Evolutionary conservation across 495 filamentous ascomycete genomes (phyloP).

Genomic region (Sporormia fimetaria): DNA sequence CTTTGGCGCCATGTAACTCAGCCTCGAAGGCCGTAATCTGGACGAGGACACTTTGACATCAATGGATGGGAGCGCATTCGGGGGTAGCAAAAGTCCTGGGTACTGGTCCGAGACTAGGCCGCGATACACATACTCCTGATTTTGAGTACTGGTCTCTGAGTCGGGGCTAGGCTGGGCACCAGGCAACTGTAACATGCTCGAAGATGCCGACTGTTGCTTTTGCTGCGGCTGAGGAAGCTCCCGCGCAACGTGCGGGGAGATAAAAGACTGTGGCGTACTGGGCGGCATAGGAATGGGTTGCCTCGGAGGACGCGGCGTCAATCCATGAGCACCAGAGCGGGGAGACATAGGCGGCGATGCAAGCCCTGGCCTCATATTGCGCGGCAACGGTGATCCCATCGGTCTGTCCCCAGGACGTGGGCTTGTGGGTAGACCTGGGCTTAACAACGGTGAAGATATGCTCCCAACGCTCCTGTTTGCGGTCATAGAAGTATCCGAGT

Average conservation of each 20-base stretch:
- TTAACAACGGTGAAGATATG: constrained; percentile 52
- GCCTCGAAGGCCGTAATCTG: constrained; percentile 78
- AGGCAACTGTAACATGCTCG: constrained; percentile 22
- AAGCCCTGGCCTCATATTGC: constrained; percentile 46
- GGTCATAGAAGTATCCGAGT: constrained; percentile 27
- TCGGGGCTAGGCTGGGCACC: constrained; percentile 30
- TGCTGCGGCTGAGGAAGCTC: constrained; percentile 19
- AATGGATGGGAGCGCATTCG: constrained; percentile 79
- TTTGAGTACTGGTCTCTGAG: constrained; percentile 30
- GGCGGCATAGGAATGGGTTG: constrained; percentile 53
- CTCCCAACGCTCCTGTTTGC: constrained; percentile 27
- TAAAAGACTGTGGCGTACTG: constrained; percentile 49
- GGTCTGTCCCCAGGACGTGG: constrained; percentile 73
- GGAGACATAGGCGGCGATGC: constrained; percentile 60
- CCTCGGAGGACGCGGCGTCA: constrained; percentile 54
- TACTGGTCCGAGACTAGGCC: constrained; percentile 73
- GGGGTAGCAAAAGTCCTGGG: constrained; percentile 71
- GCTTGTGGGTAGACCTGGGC: constrained; percentile 79
- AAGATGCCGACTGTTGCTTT: constrained; percentile 13
- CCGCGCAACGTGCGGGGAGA: constrained; percentile 35
- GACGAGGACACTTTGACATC: constrained; percentile 82
- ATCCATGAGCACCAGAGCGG: constrained; percentile 39
- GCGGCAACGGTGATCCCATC: constrained; percentile 58
- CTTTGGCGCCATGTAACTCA: constrained; percentile 63
- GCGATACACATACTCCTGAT: constrained; percentile 43